Base-by-base conservation (phyloP, 768 basidiomycete species). In the Hemileccinum impolitum region DNA sequence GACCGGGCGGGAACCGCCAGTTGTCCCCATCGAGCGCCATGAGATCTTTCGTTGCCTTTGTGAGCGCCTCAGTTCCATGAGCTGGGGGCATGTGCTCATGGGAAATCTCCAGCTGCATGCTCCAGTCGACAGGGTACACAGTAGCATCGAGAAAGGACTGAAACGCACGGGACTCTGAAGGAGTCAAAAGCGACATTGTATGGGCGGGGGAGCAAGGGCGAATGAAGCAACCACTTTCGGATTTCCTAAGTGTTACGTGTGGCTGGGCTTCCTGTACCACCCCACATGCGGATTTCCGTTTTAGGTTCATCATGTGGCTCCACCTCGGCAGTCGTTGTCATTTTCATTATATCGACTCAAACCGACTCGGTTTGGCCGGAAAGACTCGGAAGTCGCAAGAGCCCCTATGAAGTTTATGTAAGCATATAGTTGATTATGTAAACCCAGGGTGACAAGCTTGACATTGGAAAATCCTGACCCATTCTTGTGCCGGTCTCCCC, bases 31-130 rank as follows among this genome's bases (percentile, higher is more conserved):
- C 85, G 23, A 90, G 73, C 4, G 85, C 74, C 82, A 92, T 89
- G 38, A 92, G 79, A 65, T 90, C 87, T 66, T 87, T 89, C 0
- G 89, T 91, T 0, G 88, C 88, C 67, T 85, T 86, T 45, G 84
- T 70, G 46, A 92, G 76, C 2, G 82, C 82, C 46, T 86, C 82
- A 49, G 73, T 81, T 51, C 79, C 80, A 48, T 71, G 78, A 45
- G 76, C 66, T 11, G 77, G 75, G 31, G 75, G 71, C 56, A 79
- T 67, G 51, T 79, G 75, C 43, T 79, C 74, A 39, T 73, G 70
- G 21, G 51, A 70, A 51, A 51, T 63, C 48, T 56, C 63, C 23
- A 54, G 69, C 52, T 59, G 71, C 52, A 72, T 61, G 43, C 68
- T 67, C 80, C 80, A 83, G 63, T 81, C 80, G 23, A 72, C 58